These are phyloP conservation scores for Panaeolus papilionaceus DNA, from an alignment of 768 basidiomycete genomes.

Conservation along the genomic window DNA sequence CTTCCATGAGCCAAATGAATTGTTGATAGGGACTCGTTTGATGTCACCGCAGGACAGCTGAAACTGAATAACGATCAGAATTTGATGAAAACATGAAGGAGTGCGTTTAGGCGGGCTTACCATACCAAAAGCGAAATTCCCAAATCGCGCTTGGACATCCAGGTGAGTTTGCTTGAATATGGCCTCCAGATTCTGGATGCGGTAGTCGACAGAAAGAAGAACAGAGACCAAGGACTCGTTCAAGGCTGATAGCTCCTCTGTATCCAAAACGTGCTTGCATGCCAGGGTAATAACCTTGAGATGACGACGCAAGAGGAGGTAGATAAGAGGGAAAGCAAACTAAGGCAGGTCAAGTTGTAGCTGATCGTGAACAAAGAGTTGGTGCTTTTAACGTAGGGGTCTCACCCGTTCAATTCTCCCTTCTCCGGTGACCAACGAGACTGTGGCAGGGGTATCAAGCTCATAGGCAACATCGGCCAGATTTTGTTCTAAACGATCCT, in stretches of 20 bases:
- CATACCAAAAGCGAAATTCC: constrained; percentile 46
- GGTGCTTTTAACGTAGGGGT: neutral
- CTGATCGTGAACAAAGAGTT: neutral
- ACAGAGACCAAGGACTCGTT: constrained; percentile 39
- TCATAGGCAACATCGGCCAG: constrained; percentile 38
- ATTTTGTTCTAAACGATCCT: constrained; percentile 36
- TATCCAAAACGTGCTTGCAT: constrained; percentile 41
- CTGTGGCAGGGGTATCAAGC: constrained; percentile 41
- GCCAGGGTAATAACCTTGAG: constrained; percentile 38
- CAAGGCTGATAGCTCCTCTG: constrained; percentile 36
- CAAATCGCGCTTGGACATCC: constrained; percentile 38
- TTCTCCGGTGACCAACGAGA: constrained; percentile 39
- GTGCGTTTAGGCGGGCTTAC: constrained; percentile 26
- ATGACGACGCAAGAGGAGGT: constrained; percentile 40
- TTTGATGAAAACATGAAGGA: neutral
- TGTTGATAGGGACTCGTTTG: constrained; percentile 35
- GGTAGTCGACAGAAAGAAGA: constrained; percentile 36
- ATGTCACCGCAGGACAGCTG: constrained; percentile 41
- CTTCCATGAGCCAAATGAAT: constrained; percentile 37
- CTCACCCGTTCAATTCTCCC: constrained; percentile 44
- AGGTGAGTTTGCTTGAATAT: constrained; percentile 43
- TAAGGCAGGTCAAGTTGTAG: constrained; percentile 18
- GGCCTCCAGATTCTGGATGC: constrained; percentile 41
- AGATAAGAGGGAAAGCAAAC: constrained; percentile 43
- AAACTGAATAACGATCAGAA: constrained; percentile 28